Evolutionary conservation across 164 flowering plant genomes (phyloP), one percentile per base, ranked within the genome.

Genomic region (Aristolochia contorta): DNA sequence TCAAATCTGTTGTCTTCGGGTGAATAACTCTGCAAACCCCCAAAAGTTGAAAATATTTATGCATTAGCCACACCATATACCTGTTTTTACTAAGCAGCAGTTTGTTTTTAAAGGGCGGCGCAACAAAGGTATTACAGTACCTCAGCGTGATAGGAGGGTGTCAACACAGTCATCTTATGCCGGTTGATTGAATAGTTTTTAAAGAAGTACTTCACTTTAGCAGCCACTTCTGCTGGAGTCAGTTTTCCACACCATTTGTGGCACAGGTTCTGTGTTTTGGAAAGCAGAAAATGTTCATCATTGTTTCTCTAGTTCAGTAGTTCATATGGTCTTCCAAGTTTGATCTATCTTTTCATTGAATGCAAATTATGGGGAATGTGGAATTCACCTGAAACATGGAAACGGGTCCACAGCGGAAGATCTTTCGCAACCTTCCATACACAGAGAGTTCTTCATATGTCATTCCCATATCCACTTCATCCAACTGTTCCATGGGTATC

Each of bases 391-490:
- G 76, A 71, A 89, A 92, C 98, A 92, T 92, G 19, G 97, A 86
- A 27, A 92, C 85, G 3, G 98, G 98, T 45, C 97, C 98, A 67
- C 93, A 89, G 4, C 89, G 85, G 77, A 82, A 92, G 56, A 87
- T 84, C 76, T 92, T 92, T 13, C 97, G 80, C 79, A 89, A 41
- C 67, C 97, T 82, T 67, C 96, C 97, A 57, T 92, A 92, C 47
- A 84, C 83, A 8, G 97, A 92, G 56, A 92, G 88, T 72, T 92
- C 98, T 70, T 87, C 96, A 53, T 92, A 86, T 33, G 98, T 92
- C 97, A 92, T 92, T 57, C 97, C 97, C 96, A 92, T 92, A 72
- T 89, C 98, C 59, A 92, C 97, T 76, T 89, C 98, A 74, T 92
- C 98, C 62, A 87, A 77, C 96, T 89, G 79, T 68, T 70, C 32